These are phyloP conservation scores for Dentipellis sp. DNA, from an alignment of 768 basidiomycete genomes.

Conservation along the genomic window DNA sequence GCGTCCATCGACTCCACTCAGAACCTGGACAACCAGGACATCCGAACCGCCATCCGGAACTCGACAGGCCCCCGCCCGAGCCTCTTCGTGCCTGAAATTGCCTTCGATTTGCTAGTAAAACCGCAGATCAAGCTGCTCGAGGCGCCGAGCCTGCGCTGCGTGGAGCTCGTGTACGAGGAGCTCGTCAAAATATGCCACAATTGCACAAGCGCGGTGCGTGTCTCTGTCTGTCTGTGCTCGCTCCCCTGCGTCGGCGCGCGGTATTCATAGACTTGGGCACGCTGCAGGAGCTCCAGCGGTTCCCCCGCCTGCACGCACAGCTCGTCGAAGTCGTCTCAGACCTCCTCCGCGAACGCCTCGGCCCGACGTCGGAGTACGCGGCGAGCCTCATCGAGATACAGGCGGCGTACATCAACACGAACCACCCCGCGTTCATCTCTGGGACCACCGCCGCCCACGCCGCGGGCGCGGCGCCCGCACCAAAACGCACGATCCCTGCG, in stretches of 20 bases:
- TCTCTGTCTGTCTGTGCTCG: not conserved
- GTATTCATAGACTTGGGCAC: not conserved
- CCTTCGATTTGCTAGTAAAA: conserved; percentile 94
- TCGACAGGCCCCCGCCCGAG: conserved; percentile 96
- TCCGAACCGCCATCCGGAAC: conserved; percentile 96
- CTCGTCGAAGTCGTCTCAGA: conserved; percentile 97
- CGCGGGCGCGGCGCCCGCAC: conserved; percentile 28
- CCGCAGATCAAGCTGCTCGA: conserved; percentile 97
- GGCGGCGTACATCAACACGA: conserved; percentile 98
- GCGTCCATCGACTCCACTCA: conserved; percentile 83
- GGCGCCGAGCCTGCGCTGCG: conserved; percentile 89
- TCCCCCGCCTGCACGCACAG: conserved; percentile 88
- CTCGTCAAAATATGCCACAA: conserved; percentile 99
- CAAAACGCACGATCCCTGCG: conserved; percentile 35
- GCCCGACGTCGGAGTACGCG: conserved; percentile 95
- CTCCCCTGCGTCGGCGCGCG: not conserved
- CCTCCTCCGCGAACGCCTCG: conserved; percentile 86
- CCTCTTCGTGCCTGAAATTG: conserved; percentile 93
- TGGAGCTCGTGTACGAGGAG: conserved; percentile 98
- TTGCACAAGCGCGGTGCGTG: conserved; percentile 79
- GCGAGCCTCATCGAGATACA: conserved; percentile 95
- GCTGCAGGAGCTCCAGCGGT: conserved; percentile 83
- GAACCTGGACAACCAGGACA: conserved; percentile 89
- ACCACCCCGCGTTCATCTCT: conserved; percentile 90
- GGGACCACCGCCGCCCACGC: conserved; percentile 61